Percentiles rank a stretch among this genome's conserved stretches.
phyloP scores from a whole-genome alignment of 2,329 filamentous ascomycete genomes.

The Ophiostoma piceae region DNA sequence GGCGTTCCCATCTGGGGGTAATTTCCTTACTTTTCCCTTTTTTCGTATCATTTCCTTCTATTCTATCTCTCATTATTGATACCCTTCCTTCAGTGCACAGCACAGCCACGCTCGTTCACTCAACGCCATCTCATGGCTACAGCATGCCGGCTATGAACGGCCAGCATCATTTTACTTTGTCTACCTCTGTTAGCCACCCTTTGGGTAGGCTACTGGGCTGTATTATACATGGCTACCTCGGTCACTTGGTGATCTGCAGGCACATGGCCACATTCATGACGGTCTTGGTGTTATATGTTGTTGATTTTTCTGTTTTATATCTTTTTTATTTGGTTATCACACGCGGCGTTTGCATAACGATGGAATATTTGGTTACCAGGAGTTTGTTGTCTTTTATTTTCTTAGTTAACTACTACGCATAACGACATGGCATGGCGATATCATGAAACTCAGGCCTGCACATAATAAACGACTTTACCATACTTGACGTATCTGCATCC shows the following conservation, averaged over 20 bases:
- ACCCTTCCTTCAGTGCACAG: neutral
- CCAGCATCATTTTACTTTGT: neutral
- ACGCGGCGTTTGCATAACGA: neutral
- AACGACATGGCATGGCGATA: neutral
- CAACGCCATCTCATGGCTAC: neutral
- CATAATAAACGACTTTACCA: neutral
- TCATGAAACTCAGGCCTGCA: neutral
- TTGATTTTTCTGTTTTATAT: neutral
- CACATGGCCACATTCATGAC: neutral
- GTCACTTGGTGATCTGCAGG: neutral
- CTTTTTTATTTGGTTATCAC: neutral
- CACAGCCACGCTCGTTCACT: neutral
- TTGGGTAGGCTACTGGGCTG: neutral
- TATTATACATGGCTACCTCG: neutral
- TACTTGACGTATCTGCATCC: neutral
- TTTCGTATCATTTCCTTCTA: neutral
- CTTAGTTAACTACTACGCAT: neutral
- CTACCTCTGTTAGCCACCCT: neutral
- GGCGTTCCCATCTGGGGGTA: slow-evolving; percentile 53
- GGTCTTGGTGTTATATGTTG: neutral
- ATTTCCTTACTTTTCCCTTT: neutral
- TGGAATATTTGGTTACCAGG: neutral
- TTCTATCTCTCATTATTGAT: neutral
- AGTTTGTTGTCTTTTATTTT: neutral
- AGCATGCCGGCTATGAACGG: neutral